These are phyloP conservation scores for Phoenix roebelenii DNA, from an alignment of 176 grass and related monocot species.

Conservation along the genomic window DNA sequence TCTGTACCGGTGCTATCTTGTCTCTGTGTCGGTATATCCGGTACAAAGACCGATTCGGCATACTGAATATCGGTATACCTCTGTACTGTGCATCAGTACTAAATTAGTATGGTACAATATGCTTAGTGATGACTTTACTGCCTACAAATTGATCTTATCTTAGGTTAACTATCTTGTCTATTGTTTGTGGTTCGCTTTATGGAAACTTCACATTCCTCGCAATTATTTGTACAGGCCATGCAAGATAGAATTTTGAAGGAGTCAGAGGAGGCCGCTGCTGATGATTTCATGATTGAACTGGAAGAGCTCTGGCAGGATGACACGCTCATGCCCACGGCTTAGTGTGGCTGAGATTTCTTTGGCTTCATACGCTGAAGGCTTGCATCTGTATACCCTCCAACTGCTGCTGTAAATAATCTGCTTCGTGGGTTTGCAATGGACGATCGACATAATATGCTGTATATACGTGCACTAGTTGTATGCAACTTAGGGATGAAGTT, in stretches of 20 bases:
- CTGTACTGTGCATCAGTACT: too few relatives aligned
- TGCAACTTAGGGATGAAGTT: too few relatives aligned
- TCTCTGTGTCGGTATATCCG: too few relatives aligned
- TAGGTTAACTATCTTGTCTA: too few relatives aligned
- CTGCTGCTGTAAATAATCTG: constrained; percentile 28
- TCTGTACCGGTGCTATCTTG: too few relatives aligned
- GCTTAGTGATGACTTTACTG: too few relatives aligned
- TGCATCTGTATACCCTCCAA: background rate
- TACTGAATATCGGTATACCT: too few relatives aligned
- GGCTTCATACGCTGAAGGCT: constrained; percentile 16
- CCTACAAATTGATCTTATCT: too few relatives aligned
- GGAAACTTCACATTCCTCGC: too few relatives aligned
- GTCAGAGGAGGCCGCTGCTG: constrained; percentile 19
- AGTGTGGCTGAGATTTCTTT: constrained; percentile 26
- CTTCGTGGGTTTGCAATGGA: constrained; percentile 11
- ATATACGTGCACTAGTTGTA: background rate
- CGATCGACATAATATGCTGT: constrained; percentile 11
- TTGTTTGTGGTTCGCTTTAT: too few relatives aligned
- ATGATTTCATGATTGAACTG: constrained; percentile 62
- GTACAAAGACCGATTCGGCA: too few relatives aligned
- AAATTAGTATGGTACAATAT: too few relatives aligned
- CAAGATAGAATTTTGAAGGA: constrained; percentile 43
- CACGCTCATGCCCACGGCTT: constrained; percentile 39
- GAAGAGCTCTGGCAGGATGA: constrained; percentile 53
- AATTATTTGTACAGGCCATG: constrained; percentile 41